Evolutionary conservation across 2,329 filamentous ascomycete genomes (phyloP).

Genomic region (Cercospora janseana): DNA sequence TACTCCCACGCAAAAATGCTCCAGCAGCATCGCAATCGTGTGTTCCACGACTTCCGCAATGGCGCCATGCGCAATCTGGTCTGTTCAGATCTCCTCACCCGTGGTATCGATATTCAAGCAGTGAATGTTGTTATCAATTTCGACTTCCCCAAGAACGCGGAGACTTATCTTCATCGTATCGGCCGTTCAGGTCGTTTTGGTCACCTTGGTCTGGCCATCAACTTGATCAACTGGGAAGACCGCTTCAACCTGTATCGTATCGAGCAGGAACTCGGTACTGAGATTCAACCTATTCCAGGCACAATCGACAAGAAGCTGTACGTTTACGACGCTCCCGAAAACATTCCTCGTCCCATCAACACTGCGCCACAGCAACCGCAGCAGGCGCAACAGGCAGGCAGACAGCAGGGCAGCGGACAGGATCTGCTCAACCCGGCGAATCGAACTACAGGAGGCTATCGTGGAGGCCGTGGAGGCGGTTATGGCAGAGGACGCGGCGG

Average conservation of each 20-base stretch:
- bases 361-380: conserved; percentile 45
- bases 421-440: conserved; percentile 39
- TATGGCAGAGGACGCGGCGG: conserved; percentile 35
- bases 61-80: conserved; percentile 97
- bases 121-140: conserved; percentile 99
- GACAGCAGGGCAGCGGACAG: conserved; percentile 38
- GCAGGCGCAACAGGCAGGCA: conserved; percentile 27
- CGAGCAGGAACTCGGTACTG: conserved; percentile 92
- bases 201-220: conserved; percentile 95
- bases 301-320: conserved; percentile 97
- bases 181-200: conserved; percentile 96
- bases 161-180: conserved; percentile 97
- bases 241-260: conserved; percentile 99
- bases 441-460: conserved; percentile 34
- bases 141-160: conserved; percentile 98
- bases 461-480: conserved; percentile 36
- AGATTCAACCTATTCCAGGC: conserved; percentile 93
- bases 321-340: conserved; percentile 95
- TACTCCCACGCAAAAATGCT: conserved; percentile 99
- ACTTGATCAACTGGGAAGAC: conserved; percentile 99
- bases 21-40: conserved; percentile 92
- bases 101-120: conserved; percentile 98
- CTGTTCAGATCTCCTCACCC: conserved; percentile 93
- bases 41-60: conserved; percentile 99
- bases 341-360: conserved; percentile 78